These are phyloP conservation scores for Neltuma alba DNA, from an alignment of 306 rosid genomes.

Conservation along the genomic window DNA sequence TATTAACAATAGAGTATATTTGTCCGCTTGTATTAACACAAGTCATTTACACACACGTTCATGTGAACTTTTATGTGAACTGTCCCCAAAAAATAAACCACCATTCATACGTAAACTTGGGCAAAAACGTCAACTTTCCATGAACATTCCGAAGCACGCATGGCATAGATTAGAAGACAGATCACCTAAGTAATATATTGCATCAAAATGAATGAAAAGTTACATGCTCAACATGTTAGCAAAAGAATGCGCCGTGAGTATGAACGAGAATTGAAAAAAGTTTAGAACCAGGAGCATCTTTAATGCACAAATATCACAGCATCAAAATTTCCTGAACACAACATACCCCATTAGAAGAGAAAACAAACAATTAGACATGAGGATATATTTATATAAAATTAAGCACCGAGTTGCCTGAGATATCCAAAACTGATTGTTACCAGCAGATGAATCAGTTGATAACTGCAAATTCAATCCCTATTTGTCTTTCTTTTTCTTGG, in stretches of 20 bases:
- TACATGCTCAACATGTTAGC: background rate
- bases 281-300: background rate
- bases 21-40: too few species aligned
- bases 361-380: background rate
- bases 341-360: too few species aligned
- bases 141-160: background rate
- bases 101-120: too few species aligned
- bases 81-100: too few species aligned
- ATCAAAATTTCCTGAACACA: background rate
- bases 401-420: background rate
- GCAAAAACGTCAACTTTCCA: background rate
- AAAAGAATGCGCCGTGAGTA: background rate
- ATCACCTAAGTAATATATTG: background rate
- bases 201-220: background rate
- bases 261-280: background rate
- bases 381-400: too few species aligned
- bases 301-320: background rate
- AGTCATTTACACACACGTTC: too few species aligned
- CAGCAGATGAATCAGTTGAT: background rate
- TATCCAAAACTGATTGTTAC: background rate
- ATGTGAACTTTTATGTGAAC: too few species aligned
- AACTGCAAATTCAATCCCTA: background rate
- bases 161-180: background rate
- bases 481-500: background rate
- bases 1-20: too few species aligned